Percentiles rank a stretch among this genome's conserved stretches.
These are phyloP conservation scores for Erythrobasidium hasegawianum DNA, from an alignment of 1,284 basidiomycete genomes.

Conservation along the genomic window DNA sequence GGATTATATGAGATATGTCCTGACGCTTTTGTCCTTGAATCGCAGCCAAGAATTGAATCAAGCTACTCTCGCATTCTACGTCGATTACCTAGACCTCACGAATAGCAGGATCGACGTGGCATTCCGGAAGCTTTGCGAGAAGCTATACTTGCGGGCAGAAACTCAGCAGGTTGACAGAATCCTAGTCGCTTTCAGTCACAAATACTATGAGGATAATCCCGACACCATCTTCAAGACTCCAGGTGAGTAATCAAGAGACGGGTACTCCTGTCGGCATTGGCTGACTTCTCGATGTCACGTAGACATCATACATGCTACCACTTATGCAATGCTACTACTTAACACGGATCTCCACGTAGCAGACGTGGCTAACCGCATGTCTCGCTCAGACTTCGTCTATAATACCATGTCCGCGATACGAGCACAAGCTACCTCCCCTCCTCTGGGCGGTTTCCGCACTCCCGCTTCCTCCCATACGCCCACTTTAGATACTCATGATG, in stretches of 20 bases:
- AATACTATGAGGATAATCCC: slow-evolving; percentile 89
- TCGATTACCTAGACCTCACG: slow-evolving; percentile 84
- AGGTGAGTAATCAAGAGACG: not conserved
- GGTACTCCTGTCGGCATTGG: slow-evolving; percentile 28
- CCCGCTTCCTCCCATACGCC: slow-evolving; percentile 12
- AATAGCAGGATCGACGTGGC: slow-evolving; percentile 78
- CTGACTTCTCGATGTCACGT: too few relatives aligned
- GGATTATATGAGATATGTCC: not conserved
- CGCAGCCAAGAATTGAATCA: slow-evolving; percentile 71
- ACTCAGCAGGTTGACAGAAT: slow-evolving; percentile 98
- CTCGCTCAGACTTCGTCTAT: slow-evolving; percentile 82
- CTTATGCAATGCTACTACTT: slow-evolving; percentile 86
- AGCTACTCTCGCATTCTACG: slow-evolving; percentile 70
- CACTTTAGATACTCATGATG: slow-evolving; percentile 2
- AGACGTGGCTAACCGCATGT: slow-evolving; percentile 84
- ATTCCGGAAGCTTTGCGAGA: slow-evolving; percentile 83
- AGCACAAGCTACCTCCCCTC: slow-evolving; percentile 53
- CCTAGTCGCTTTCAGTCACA: slow-evolving; percentile 78
- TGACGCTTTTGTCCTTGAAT: not conserved
- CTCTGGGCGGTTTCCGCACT: slow-evolving; percentile 3
- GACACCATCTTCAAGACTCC: slow-evolving; percentile 60
- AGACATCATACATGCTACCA: slow-evolving; percentile 87
- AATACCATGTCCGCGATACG: slow-evolving; percentile 86
- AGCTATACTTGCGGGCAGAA: slow-evolving; percentile 89
- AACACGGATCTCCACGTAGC: slow-evolving; percentile 98